Conservation (phyloP, 2,329 filamentous ascomycete genomes). For the Epichloe hybrida region DNA sequence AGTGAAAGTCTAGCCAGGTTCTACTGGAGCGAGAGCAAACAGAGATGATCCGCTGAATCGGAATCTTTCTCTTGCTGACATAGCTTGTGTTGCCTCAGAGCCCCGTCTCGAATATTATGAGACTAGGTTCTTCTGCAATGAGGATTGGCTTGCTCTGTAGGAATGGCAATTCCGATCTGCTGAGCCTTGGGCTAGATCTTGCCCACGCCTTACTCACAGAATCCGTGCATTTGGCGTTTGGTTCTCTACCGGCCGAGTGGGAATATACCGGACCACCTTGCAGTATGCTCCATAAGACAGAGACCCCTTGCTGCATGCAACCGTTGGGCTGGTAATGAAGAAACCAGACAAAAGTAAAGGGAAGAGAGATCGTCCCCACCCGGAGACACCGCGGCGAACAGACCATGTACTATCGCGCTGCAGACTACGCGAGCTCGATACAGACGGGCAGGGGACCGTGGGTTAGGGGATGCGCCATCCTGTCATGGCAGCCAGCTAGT, state of each 20-base stretch:
- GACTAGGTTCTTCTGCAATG: background rate
- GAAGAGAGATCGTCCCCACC: background rate
- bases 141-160: background rate
- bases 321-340: background rate
- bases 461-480: background rate
- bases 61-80: constrained; percentile 1
- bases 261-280: background rate
- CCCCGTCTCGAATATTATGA: background rate
- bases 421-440: background rate
- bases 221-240: background rate
- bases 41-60: background rate
- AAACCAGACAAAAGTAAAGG: background rate
- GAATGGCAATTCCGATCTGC: background rate
- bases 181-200: background rate
- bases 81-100: constrained; percentile 2
- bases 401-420: constrained; percentile 3
- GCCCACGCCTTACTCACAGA: background rate
- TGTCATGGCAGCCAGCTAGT: background rate
- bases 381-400: constrained; percentile 5
- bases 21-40: background rate
- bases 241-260: constrained; percentile 3
- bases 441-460: background rate
- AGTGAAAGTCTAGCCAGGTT: background rate
- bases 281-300: background rate
- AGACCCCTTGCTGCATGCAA: constrained; percentile 1